Percentiles rank a stretch among this genome's conserved stretches.
Evolutionary conservation across 176 grass and related monocot species (phyloP).

Genomic region (Carex myosuroides): DNA sequence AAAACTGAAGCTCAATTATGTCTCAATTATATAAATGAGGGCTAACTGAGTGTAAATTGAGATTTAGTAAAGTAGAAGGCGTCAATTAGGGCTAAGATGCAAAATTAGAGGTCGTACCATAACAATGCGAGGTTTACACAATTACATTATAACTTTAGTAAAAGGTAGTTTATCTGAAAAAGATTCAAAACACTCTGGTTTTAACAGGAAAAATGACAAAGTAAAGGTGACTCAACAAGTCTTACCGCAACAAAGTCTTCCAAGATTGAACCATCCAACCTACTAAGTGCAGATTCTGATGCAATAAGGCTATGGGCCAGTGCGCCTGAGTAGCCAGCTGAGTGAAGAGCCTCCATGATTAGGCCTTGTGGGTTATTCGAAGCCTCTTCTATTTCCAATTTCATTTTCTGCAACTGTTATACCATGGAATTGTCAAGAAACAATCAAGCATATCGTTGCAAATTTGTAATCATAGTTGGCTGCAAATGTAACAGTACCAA

Average conservation of each 20-base stretch:
- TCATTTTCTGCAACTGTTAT: conserved; percentile 58
- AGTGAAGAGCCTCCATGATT: conserved; percentile 68
- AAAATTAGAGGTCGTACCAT: not conserved
- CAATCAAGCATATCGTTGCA: not conserved
- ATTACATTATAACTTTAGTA: not conserved
- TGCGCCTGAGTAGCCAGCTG: conserved; percentile 65
- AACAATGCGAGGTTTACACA: not conserved
- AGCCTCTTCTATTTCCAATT: conserved; percentile 62
- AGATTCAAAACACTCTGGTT: not conserved
- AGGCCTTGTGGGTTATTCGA: conserved; percentile 66
- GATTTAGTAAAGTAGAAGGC: not conserved
- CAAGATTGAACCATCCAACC: conserved; percentile 41
- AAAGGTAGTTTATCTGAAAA: not conserved
- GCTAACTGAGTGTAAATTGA: not conserved
- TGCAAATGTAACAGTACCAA: not conserved
- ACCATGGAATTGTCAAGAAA: not conserved
- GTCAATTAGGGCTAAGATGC: not conserved
- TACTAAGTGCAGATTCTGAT: conserved; percentile 38
- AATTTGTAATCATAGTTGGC: not conserved
- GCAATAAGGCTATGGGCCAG: conserved; percentile 58
- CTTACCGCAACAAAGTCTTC: conserved; percentile 69
- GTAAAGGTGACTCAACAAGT: conserved; percentile 17
- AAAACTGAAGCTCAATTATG: not conserved
- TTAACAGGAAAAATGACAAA: not conserved
- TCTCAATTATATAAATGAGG: not conserved